Conservation (phyloP, 176 grass and related monocot species). For the Triticum turgidum region DNA sequence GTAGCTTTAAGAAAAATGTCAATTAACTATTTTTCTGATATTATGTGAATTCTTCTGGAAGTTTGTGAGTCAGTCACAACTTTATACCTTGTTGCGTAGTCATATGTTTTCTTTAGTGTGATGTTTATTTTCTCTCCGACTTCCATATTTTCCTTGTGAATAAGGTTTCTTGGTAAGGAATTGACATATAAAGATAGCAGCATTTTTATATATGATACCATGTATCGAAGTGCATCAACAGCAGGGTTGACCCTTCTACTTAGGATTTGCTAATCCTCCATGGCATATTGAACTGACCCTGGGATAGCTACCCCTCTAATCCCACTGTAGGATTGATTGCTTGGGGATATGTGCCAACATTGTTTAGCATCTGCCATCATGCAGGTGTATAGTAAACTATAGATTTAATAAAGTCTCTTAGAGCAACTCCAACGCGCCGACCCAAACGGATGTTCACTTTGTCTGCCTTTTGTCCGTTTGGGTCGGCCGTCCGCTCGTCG, state of each 20-base stretch:
- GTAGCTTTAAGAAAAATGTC: neutral
- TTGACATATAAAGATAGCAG: no score
- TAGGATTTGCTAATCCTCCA: neutral
- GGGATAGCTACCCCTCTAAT: neutral
- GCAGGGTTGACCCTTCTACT: neutral
- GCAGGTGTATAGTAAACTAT: neutral
- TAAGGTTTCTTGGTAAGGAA: conserved; percentile 17
- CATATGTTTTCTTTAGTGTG: neutral
- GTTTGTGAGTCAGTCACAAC: neutral
- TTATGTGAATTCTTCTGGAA: neutral
- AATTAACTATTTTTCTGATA: neutral
- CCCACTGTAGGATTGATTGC: neutral
- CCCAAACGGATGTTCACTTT: no score
- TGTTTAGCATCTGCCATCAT: neutral
- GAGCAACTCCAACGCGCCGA: no score
- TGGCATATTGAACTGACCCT: neutral
- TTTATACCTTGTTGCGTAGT: neutral
- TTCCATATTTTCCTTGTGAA: conserved; percentile 31
- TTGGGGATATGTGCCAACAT: neutral
- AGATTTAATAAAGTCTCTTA: neutral
- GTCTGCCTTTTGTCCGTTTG: no score
- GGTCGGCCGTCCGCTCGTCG: no score
- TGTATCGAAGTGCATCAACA: neutral
- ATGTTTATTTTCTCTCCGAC: neutral
- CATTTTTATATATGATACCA: no score